Evolutionary conservation across 345 rosid species (phyloP).

Genomic region (Camelina laxa): DNA sequence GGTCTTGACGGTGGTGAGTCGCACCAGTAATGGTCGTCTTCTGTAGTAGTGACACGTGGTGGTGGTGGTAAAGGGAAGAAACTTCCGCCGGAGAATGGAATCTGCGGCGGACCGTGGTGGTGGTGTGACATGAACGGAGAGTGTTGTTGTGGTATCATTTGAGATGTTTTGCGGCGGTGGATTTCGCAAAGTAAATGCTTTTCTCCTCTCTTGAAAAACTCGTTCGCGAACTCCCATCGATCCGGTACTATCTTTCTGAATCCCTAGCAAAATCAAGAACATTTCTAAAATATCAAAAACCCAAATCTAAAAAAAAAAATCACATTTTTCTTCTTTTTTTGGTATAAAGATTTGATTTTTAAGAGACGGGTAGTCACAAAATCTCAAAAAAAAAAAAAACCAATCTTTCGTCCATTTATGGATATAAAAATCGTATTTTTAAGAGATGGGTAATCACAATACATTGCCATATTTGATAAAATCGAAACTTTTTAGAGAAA

Average conservation of each 20-base stretch:
- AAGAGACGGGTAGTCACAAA: background rate
- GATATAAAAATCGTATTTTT: background rate
- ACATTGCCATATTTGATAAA: background rate
- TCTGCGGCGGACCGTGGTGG: constrained; percentile 46
- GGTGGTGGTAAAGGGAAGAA: constrained; percentile 63
- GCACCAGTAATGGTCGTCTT: constrained; percentile 65
- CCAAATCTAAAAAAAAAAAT: background rate
- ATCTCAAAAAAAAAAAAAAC: background rate
- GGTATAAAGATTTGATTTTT: background rate
- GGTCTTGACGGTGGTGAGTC: constrained; percentile 56
- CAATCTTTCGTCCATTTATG: background rate
- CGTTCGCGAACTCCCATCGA: constrained; percentile 98
- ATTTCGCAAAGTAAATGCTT: constrained; percentile 93
- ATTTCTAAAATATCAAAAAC: background rate
- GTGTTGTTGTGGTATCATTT: constrained; percentile 57
- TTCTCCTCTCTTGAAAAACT: constrained; percentile 89
- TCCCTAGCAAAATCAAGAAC: constrained; percentile 55
- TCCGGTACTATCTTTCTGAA: constrained; percentile 98
- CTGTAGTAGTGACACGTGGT: constrained; percentile 57
- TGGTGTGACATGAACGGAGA: constrained; percentile 58
- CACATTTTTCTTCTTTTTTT: background rate
- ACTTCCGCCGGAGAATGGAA: constrained; percentile 46
- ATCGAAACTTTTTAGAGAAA: background rate
- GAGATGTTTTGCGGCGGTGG: constrained; percentile 87
- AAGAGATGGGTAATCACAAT: background rate